Conservation (phyloP, 148 eudicot genomes). For the Camellia sinensis region DNA sequence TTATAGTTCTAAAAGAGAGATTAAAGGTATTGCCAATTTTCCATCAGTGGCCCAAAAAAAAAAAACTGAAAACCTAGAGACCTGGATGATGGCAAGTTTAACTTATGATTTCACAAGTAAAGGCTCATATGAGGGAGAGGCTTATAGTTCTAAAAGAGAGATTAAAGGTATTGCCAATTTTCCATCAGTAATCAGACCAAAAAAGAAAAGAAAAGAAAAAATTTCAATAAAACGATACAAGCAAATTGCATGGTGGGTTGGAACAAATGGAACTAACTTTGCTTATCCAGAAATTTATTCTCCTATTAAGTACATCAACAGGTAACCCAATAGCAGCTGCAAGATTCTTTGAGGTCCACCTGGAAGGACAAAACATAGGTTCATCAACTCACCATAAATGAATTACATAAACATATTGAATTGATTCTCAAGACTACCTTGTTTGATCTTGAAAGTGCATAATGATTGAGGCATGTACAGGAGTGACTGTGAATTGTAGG, state of each 20-base stretch:
- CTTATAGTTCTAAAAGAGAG: not conserved
- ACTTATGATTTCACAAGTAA: not conserved
- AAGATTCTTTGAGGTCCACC: constrained; percentile 92
- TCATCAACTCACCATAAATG: constrained; percentile 4
- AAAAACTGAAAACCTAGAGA: not conserved
- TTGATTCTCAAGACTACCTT: constrained; percentile 39
- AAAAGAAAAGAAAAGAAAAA: not conserved
- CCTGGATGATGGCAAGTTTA: constrained; percentile 3
- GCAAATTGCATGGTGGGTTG: not conserved
- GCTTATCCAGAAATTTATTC: constrained; percentile 92
- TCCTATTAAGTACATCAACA: constrained; percentile 68
- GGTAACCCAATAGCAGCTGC: constrained; percentile 88
- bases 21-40: constrained; percentile 3
- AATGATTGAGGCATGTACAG: constrained; percentile 86
- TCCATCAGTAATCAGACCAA: not conserved
- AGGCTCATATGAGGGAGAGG: not conserved
- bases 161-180: constrained; percentile 2
- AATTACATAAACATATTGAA: constrained; percentile 9
- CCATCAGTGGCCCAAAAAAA: not conserved
- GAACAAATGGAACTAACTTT: constrained; percentile 47
- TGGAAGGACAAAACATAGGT: constrained; percentile 28
- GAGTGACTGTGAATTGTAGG: constrained; percentile 77
- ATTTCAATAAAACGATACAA: not conserved
- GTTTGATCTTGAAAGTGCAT: constrained; percentile 84
- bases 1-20: not conserved